These are phyloP conservation scores for Peronospora belbahrii DNA, from an alignment of 352 stramenopile species.

Conservation along the genomic window DNA sequence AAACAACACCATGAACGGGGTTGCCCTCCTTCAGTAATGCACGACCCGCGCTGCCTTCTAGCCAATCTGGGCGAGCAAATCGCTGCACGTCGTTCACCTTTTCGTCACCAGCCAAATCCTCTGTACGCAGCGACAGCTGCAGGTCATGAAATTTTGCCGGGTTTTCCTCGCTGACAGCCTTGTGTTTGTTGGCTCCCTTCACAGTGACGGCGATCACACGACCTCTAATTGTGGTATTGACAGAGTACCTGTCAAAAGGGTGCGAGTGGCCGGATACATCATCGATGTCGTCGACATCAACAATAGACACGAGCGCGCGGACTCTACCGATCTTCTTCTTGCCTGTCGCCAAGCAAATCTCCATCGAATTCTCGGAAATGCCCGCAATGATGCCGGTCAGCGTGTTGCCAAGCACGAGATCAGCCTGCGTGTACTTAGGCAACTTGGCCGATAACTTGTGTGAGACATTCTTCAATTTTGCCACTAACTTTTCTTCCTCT, in stretches of 20 bases:
- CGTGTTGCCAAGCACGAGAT: conserved; percentile 55
- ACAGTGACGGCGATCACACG: conserved; percentile 56
- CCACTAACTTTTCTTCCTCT: conserved; percentile 45
- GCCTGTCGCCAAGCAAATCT: conserved; percentile 70
- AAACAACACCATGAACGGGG: conserved; percentile 57
- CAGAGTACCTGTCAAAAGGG: conserved; percentile 73
- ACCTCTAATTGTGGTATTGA: conserved; percentile 62
- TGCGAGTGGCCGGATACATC: conserved; percentile 34
- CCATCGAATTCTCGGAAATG: conserved; percentile 79
- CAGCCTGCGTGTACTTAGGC: conserved; percentile 62
- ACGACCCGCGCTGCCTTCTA: conserved; percentile 55
- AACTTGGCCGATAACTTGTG: conserved; percentile 34
- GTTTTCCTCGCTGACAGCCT: conserved; percentile 73
- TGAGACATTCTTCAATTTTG: conserved; percentile 23
- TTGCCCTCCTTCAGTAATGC: conserved; percentile 56
- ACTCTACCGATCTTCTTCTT: conserved; percentile 78
- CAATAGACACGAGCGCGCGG: conserved; percentile 66
- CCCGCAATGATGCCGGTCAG: conserved; percentile 60
- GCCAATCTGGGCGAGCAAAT: conserved; percentile 71
- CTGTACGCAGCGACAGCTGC: conserved; percentile 56
- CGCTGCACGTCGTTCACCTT: conserved; percentile 31
- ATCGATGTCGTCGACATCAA: conserved; percentile 65
- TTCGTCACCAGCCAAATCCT: conserved; percentile 32
- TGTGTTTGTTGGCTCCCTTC: conserved; percentile 83
- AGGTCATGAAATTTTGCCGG: conserved; percentile 63